phyloP scores from a whole-genome alignment of 805 yeast genomes.

The Barnettozyma wickerhamii region DNA sequence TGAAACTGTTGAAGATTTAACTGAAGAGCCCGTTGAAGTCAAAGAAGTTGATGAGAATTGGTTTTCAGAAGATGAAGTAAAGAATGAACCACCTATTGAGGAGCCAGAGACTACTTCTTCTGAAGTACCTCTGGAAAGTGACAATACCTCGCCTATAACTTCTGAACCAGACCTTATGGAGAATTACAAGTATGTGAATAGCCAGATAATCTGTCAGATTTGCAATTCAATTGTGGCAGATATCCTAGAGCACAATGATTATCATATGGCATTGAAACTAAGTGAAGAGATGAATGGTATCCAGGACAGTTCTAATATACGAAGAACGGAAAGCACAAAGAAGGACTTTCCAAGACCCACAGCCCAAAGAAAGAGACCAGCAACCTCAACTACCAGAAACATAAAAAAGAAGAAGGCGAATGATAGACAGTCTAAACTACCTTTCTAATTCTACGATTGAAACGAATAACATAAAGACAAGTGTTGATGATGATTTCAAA shows the following conservation, averaged over 20 bases:
- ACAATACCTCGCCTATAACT: not conserved
- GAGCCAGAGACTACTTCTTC: not conserved
- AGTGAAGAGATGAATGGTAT: conserved; percentile 28
- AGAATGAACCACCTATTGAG: not conserved
- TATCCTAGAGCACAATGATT: conserved; percentile 47
- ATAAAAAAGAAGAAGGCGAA: not conserved
- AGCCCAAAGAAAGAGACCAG: conserved; percentile 6
- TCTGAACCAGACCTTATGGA: not conserved
- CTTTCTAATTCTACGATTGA: no score
- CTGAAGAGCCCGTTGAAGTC: not conserved
- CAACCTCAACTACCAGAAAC: not conserved
- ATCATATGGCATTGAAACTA: conserved; percentile 46
- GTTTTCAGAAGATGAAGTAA: not conserved
- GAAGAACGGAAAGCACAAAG: no score
- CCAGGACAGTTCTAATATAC: not conserved
- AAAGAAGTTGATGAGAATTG: not conserved
- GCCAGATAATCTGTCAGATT: conserved; percentile 6
- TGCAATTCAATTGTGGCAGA: conserved; percentile 20
- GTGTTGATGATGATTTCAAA: no score
- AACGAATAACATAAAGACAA: no score
- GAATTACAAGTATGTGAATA: not conserved
- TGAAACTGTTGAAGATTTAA: not conserved
- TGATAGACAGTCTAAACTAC: conserved; percentile 20
- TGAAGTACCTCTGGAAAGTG: not conserved
- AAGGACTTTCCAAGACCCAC: no score